phyloP scores from a whole-genome alignment of 1,284 basidiomycete species.

The Peniophora sp. region DNA sequence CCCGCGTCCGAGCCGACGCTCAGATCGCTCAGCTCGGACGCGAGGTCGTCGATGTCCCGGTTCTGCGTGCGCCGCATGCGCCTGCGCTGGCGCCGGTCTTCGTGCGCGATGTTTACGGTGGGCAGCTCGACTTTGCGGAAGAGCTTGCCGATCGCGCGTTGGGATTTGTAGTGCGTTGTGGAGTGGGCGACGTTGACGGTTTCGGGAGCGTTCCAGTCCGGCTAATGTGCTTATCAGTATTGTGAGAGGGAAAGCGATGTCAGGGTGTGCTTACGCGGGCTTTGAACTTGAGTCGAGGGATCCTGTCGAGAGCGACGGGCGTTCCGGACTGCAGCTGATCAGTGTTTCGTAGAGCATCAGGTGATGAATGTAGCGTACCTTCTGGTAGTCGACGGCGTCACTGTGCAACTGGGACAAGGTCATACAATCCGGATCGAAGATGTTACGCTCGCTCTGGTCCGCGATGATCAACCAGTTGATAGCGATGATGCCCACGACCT shows the following conservation, averaged over 20 bases:
- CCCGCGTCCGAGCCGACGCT: not conserved
- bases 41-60: constrained; percentile 14
- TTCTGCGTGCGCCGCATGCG: constrained; percentile 18
- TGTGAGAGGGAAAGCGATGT: too few species aligned
- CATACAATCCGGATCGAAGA: constrained; percentile 45
- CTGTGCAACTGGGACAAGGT: constrained; percentile 60
- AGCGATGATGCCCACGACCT: constrained; percentile 55
- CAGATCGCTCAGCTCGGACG: constrained; percentile 1
- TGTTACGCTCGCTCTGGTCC: constrained; percentile 39
- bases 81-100: constrained; percentile 6
- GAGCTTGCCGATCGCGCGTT: constrained; percentile 45
- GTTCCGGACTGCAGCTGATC: constrained; percentile 28
- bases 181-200: constrained; percentile 28
- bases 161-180: constrained; percentile 39
- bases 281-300: constrained; percentile 36
- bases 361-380: not conserved
- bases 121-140: constrained; percentile 52
- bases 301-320: constrained; percentile 37
- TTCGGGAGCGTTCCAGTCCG: constrained; percentile 64
- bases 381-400: constrained; percentile 64
- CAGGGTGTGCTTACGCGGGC: too few species aligned
- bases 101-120: constrained; percentile 19
- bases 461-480: constrained; percentile 59
- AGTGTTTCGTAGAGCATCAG: not conserved
- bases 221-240: constrained; percentile 17